Evolutionary conservation across 140 eudicot species (phyloP), one percentile per base, ranked within the genome.

Genomic region (Anethum foeniculum): DNA sequence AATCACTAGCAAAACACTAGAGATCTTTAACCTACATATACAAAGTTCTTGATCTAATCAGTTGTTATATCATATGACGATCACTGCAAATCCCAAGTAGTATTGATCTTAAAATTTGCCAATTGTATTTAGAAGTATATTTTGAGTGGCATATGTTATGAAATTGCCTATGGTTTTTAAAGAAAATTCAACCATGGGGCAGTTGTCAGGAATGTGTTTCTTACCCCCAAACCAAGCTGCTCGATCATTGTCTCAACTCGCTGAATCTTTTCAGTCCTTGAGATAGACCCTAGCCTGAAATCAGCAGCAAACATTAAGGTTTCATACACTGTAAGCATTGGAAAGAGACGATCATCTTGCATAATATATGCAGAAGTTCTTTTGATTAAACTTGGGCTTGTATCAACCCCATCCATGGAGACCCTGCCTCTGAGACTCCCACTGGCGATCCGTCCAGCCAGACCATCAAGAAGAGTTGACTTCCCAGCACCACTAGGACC

Each of bases 401-500:
- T 86, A 64, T 92, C 92, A 14, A 36, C 49, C 78, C 94, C 97
- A 71, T 89, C 91, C 52, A 92, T 77, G 3, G 91, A 80, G 82
- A 89, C 89, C 58, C 85, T 83, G 11, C 97, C 97, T 83, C 84
- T 84, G 28, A 91, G 90, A 82, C 97, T 91, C 7, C 91, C 92
- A 60, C 97, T 91, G 13, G 97, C 92, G 21, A 92, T 92, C 54
- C 97, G 83, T 47, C 97, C 95, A 0, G 95, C 97, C 77, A 92
- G 52, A 16, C 90, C 97, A 80, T 92, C 94, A 82, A 92, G 82
- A 71, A 92, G 80, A 0, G 97, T 92, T 0, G 97, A 92, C 75
- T 92, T 92, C 4, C 97, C 97, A 8, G 97, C 95, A 69, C 97
- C 97, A 86, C 97, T 92, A 0, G 97, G 97, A 49, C 97, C 97